phyloP scores from a whole-genome alignment of 768 basidiomycete genomes.

The Rhizopogon rudus region DNA sequence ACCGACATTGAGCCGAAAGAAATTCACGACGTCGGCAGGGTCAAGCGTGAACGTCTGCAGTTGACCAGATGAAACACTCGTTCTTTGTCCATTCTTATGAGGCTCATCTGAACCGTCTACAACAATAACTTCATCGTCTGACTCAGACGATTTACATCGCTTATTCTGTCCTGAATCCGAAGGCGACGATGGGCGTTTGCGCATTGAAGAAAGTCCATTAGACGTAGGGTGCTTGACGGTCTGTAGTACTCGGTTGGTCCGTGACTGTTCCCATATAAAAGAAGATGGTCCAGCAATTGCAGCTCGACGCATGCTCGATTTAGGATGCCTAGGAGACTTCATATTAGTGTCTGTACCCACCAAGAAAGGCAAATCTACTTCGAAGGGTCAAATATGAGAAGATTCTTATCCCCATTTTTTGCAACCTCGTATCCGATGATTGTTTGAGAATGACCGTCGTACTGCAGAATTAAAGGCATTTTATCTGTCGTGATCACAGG shows the following conservation, averaged over 20 bases:
- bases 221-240: slow-evolving; percentile 6
- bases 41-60: slow-evolving; percentile 14
- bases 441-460: slow-evolving; percentile 80
- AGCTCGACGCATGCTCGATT: slow-evolving; percentile 12
- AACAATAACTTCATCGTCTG: slow-evolving; percentile 24
- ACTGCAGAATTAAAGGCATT: slow-evolving; percentile 83
- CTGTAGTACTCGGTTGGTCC: slow-evolving; percentile 5
- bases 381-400: slow-evolving; percentile 79
- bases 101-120: slow-evolving; percentile 16
- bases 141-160: slow-evolving; percentile 9
- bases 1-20: slow-evolving; percentile 44
- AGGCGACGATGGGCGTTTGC: slow-evolving; percentile 20
- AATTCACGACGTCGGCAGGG: slow-evolving; percentile 32
- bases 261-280: slow-evolving; percentile 8
- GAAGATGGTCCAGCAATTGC: slow-evolving; percentile 11
- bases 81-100: background rate
- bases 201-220: slow-evolving; percentile 1
- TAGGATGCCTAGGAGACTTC: background rate
- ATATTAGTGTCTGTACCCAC: background rate
- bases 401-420: slow-evolving; percentile 49
- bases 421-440: slow-evolving; percentile 80
- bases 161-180: slow-evolving; percentile 24
- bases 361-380: slow-evolving; percentile 33
- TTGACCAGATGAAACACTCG: background rate
- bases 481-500: slow-evolving; percentile 54